Base-by-base conservation (phyloP, 108 stramenopile genomes). In the Cylindrotheca fusiformis region DNA sequence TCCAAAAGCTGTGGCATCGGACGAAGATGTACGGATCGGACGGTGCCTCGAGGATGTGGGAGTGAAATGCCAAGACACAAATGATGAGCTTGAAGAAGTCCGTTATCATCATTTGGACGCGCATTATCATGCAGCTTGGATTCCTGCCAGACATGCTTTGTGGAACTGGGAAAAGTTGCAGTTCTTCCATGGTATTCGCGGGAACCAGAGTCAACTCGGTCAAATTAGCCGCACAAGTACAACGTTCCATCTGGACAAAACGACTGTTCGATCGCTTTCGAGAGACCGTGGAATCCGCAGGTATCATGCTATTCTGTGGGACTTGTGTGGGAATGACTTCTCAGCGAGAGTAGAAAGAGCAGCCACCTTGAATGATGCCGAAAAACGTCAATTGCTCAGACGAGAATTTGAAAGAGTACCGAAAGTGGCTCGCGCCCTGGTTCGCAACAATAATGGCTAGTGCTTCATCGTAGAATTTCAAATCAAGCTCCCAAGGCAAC, bases 1-100 rank as follows among this genome's bases (percentile, higher is more conserved):
- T 69, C 63, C 69, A 71, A 20, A 81, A 79, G 36, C 78, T 4
- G 21, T 36, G 19, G 63, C 63, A 20, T 53, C 85, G 46, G 73
- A 81, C 50, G 95, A 96, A 62, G 95, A 96, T 62, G 79, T 75
- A 2, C 63, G 77, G 55, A 67, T 86, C n/a, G 82, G 86, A 1
- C 72, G 67, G 10, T 91, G 90, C 60, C 68, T 91, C 4, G 47
- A 71, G 48, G 72, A 77, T 24, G 61, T 45, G 4, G 67, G 55
- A 18, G 28, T 68, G 1, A 64, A 55, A 31, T 77, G 69, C 32
- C 31, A 32, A 14, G 76, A 77, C 63, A 77, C 76, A 3, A 71
- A 71, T 20, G 76, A 77, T 67, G 70, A 55, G 17, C 48, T 33
- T 4, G 46, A 55, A 20, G 70, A 71, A 57, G 52, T 33, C n/a